phyloP scores from a whole-genome alignment of 345 rosid genomes.

The Cardamine chenopodiifolia region DNA sequence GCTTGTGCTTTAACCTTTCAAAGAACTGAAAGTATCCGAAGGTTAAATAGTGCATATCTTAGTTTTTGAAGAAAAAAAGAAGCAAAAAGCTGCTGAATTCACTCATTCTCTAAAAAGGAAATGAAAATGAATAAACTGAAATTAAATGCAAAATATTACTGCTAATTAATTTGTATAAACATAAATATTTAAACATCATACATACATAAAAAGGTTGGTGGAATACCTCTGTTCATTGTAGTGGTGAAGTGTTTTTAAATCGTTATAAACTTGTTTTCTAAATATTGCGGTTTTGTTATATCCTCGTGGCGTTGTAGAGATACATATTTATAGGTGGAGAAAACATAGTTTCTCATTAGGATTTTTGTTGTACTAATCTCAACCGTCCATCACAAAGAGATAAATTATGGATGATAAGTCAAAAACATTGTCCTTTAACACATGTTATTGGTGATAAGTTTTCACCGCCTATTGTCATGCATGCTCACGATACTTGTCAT shows the following conservation, averaged over 20 bases:
- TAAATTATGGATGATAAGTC: no score
- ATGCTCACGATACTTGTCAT: background rate
- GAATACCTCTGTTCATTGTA: no score
- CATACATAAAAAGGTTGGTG: no score
- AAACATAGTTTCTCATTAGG: no score
- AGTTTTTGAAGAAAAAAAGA: background rate
- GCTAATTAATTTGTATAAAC: background rate
- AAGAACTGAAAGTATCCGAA: background rate
- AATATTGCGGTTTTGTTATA: no score
- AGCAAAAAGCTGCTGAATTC: background rate
- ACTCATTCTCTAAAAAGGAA: background rate
- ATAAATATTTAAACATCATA: background rate
- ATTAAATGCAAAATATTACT: background rate
- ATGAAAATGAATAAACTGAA: background rate
- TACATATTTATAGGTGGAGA: background rate
- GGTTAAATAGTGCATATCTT: background rate
- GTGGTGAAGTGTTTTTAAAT: no score
- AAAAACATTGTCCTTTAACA: background rate
- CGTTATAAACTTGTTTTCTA: no score
- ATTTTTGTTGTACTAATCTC: background rate
- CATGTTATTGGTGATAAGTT: background rate
- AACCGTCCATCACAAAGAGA: background rate
- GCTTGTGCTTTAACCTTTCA: background rate
- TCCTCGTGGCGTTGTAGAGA: no score
- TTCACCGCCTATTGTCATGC: background rate